These are phyloP conservation scores for Cladosporium sp. DNA, from an alignment of 2,329 filamentous ascomycete genomes.

Conservation along the genomic window DNA sequence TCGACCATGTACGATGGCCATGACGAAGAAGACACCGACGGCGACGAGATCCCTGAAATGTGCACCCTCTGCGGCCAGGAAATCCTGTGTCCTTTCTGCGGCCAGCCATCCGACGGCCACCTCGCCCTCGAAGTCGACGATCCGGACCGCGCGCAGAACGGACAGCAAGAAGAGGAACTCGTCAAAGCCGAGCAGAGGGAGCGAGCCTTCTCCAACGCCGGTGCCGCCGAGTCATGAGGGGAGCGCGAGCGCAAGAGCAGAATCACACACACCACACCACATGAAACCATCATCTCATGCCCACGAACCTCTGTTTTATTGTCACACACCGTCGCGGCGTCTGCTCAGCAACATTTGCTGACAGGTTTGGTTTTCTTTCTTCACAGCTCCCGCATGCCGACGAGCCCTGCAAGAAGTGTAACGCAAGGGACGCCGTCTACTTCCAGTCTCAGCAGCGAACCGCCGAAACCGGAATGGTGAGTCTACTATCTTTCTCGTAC, in stretches of 20 bases:
- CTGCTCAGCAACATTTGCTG: slow-evolving; percentile 32
- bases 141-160: slow-evolving; percentile 29
- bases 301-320: too few relatives aligned
- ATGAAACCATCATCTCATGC: too few relatives aligned
- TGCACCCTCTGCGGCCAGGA: slow-evolving; percentile 57
- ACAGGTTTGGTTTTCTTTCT: slow-evolving; percentile 26
- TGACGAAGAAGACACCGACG: slow-evolving; percentile 19
- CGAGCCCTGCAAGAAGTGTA: slow-evolving; percentile 80
- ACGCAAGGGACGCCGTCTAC: slow-evolving; percentile 87
- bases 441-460: slow-evolving; percentile 98
- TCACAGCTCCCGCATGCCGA: slow-evolving; percentile 73
- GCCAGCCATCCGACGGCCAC: slow-evolving; percentile 40
- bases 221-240: slow-evolving; percentile 19
- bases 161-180: slow-evolving; percentile 19
- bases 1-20: slow-evolving; percentile 21
- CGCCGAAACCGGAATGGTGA: slow-evolving; percentile 96
- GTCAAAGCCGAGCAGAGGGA: slow-evolving; percentile 28
- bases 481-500: slow-evolving; percentile 27
- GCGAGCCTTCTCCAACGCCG: slow-evolving; percentile 23
- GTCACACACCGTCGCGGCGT: slow-evolving; percentile 20
- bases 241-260: slow-evolving; percentile 29
- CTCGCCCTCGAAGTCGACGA: slow-evolving; percentile 41
- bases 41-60: slow-evolving; percentile 39
- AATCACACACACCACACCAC: slow-evolving; percentile 9
- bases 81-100: slow-evolving; percentile 51